Percentiles rank a stretch among this genome's conserved stretches.
Evolutionary conservation across 192 early-diverging fungal species (phyloP).

Genomic region (Backusella mclennaniae): DNA sequence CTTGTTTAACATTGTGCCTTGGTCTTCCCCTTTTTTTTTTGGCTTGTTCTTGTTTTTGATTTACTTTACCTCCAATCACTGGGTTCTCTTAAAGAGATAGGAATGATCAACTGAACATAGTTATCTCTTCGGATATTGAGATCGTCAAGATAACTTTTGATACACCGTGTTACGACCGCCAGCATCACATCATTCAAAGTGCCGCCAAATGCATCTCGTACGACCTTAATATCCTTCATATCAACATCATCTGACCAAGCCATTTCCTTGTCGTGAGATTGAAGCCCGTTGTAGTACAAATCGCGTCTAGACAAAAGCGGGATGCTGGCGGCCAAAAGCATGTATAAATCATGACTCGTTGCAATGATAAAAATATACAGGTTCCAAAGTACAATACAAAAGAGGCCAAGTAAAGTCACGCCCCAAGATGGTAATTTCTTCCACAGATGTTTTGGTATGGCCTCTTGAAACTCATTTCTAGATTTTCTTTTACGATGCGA

Average conservation of each 20-base stretch:
- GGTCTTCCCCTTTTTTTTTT: not conserved
- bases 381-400: not conserved
- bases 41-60: not conserved
- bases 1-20: not conserved
- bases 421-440: not conserved
- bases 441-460: not conserved
- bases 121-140: slow-evolving; percentile 11
- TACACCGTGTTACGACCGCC: slow-evolving; percentile 12
- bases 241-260: slow-evolving; percentile 32
- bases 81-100: slow-evolving; percentile 26
- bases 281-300: slow-evolving; percentile 24
- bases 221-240: slow-evolving; percentile 17
- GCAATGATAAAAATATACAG: not conserved
- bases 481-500: not conserved
- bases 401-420: not conserved
- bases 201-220: slow-evolving; percentile 31
- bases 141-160: slow-evolving; percentile 27
- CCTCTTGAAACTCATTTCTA: not conserved
- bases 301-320: not conserved
- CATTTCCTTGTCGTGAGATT: slow-evolving; percentile 26
- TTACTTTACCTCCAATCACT: slow-evolving; percentile 23
- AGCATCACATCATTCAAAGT: slow-evolving; percentile 40
- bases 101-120: slow-evolving; percentile 28
- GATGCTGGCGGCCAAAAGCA: not conserved
- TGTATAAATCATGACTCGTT: slow-evolving; percentile 5